Conservation (phyloP, 345 rosid genomes). For the Lepidium sativum region DNA sequence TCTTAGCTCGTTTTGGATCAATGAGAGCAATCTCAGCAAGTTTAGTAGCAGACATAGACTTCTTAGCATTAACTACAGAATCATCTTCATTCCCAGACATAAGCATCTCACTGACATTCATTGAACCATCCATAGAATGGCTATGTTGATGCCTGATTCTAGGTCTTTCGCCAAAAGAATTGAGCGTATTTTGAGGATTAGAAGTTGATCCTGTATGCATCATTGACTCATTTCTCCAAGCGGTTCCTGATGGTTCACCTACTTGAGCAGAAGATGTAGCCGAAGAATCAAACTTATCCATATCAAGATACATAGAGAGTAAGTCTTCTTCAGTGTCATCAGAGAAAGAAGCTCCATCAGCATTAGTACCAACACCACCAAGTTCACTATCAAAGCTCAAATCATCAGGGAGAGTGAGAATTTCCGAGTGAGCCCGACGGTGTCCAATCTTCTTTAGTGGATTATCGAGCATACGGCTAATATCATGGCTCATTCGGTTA, state of each 20-base stretch:
- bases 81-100: conserved; percentile 57
- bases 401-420: conserved; percentile 87
- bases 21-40: conserved; percentile 96
- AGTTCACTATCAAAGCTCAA: conserved; percentile 85
- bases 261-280: conserved; percentile 59
- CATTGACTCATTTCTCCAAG: conserved; percentile 5
- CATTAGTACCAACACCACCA: conserved; percentile 58
- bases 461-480: conserved; percentile 79
- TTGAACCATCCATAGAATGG: conserved; percentile 87
- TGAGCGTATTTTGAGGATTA: conserved; percentile 24
- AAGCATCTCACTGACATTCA: conserved; percentile 74
- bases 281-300: conserved; percentile 80
- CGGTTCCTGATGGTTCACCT: conserved; percentile 39
- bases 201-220: conserved; percentile 7
- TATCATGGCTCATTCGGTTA: conserved; percentile 55
- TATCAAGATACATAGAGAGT: conserved; percentile 70
- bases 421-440: conserved; percentile 92
- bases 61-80: conserved; percentile 54
- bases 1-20: conserved; percentile 96
- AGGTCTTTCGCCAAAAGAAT: conserved; percentile 54
- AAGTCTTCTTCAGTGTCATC: conserved; percentile 88
- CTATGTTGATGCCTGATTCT: conserved; percentile 91
- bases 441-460: conserved; percentile 86
- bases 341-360: conserved; percentile 66
- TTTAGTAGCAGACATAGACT: conserved; percentile 82